Conservation (phyloP, 805 yeast species). For the Kodamaea fukazawae region DNA sequence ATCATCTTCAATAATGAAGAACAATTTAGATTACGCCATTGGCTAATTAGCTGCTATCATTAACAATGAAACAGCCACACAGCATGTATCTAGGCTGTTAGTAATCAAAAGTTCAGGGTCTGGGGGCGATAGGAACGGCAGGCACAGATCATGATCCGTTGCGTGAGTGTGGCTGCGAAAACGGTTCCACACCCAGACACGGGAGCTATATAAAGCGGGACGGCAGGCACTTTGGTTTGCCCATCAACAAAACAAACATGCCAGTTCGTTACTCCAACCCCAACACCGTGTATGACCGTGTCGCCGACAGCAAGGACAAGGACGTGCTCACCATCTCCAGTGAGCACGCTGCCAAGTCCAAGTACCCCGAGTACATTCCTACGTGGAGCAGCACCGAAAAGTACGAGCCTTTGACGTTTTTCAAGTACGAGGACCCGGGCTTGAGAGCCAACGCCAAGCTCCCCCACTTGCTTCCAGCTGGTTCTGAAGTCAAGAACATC, state of each 20-base stretch:
- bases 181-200: neutral
- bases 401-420: constrained; percentile 14
- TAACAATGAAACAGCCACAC: too few relatives aligned
- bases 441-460: constrained; percentile 16
- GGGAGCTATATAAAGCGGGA: neutral
- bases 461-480: constrained; percentile 12
- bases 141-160: neutral
- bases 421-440: constrained; percentile 18
- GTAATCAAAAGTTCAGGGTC: too few relatives aligned
- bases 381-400: constrained; percentile 18
- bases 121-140: too few relatives aligned
- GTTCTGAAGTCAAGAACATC: constrained; percentile 9
- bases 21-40: too few relatives aligned
- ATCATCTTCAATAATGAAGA: too few relatives aligned
- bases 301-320: constrained; percentile 14
- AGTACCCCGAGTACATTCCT: constrained; percentile 15
- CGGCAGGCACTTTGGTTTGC: neutral
- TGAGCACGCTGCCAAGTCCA: constrained; percentile 1
- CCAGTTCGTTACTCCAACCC: constrained; percentile 14
- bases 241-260: neutral
- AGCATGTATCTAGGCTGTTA: too few relatives aligned
- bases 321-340: constrained; percentile 19
- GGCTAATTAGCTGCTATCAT: too few relatives aligned
- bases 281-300: constrained; percentile 23
- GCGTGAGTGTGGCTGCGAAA: constrained; percentile 10